phyloP scores from a whole-genome alignment of 805 yeast species.

The Yarrowia yakushimensis region DNA sequence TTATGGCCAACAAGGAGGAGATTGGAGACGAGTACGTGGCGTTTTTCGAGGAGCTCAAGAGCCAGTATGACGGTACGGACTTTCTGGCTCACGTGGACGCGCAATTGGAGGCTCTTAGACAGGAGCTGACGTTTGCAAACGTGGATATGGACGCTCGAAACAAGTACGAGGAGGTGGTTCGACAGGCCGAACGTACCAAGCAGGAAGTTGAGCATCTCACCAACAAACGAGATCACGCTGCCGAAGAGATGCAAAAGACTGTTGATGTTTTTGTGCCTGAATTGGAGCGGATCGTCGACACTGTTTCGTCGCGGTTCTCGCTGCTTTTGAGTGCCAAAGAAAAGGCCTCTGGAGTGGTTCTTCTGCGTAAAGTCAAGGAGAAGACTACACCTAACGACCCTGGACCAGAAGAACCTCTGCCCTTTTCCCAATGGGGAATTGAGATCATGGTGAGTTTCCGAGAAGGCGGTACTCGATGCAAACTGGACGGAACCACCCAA shows the following conservation, averaged over 20 bases:
- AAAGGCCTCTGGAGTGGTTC: neutral
- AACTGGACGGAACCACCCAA: conserved; percentile 80
- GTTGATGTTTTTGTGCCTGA: neutral
- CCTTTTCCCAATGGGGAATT: conserved; percentile 71
- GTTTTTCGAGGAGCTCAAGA: neutral
- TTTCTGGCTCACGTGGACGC: neutral
- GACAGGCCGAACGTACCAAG: neutral
- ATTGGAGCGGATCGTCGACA: neutral
- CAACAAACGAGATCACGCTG: neutral
- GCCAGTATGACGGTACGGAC: neutral
- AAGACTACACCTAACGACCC: neutral
- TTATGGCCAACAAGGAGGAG: neutral
- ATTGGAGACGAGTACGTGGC: neutral
- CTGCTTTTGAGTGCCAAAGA: neutral
- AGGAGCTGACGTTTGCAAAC: neutral
- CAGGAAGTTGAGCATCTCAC: neutral
- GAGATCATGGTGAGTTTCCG: conserved; percentile 84
- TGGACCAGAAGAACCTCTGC: neutral
- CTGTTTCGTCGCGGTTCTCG: neutral
- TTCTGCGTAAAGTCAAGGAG: neutral
- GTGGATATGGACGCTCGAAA: conserved; percentile 10
- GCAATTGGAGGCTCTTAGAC: neutral
- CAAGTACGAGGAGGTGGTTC: neutral
- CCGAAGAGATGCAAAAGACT: neutral
- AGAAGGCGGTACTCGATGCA: conserved; percentile 64